Base-by-base conservation (phyloP, 2,329 filamentous ascomycete genomes). In the Paecilomyces fulvus region DNA sequence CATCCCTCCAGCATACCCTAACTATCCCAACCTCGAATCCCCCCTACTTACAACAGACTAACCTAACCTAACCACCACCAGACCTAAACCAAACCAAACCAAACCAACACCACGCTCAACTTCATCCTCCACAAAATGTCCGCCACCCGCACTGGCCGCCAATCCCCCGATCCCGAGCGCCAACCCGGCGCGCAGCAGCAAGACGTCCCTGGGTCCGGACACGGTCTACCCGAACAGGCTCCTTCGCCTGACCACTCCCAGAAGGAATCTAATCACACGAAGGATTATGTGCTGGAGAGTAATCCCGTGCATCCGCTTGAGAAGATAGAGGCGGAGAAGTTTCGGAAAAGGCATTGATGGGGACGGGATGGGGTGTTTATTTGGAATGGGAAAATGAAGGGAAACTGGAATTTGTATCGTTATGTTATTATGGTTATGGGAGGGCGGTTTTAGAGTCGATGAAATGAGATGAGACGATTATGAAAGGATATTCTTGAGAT, bases 141-240 rank as follows among this genome's bases (percentile, higher is more conserved):
- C 65, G 79, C 81, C 56, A 80, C 77, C 62, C 75, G 79, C 67
- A 74, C 82, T 73, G 88, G 89, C 71, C 85, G 86, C 68, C 82
- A 95, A 75, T 95, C 90, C 30, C 91, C 90, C 60, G 77, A 85
- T 54, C 88, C 89, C 28, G 84, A 89, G 76, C 69, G 72, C 63
- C 88, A 90, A 74, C 76, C 79, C 37, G 85, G 82, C 58, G 73
- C 77, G 55, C 89, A 94, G 76, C 73, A 83, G 57, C 75, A 82
- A 61, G 82, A 82, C 7, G 68, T 80, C 11, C 79, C 84, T 1
- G 82, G 72, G n/a, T 75, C 78, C 0, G 83, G 84, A 56, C 79
- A 84, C 63, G 81, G 82, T 51, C 77, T 81, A 64, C 76, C 84
- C 61, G 76, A 83, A 49, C 76, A 64, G 48, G 71, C 31, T 55